Conservation (phyloP, 345 rosid species). For the Cardamine chenopodiifolia region DNA sequence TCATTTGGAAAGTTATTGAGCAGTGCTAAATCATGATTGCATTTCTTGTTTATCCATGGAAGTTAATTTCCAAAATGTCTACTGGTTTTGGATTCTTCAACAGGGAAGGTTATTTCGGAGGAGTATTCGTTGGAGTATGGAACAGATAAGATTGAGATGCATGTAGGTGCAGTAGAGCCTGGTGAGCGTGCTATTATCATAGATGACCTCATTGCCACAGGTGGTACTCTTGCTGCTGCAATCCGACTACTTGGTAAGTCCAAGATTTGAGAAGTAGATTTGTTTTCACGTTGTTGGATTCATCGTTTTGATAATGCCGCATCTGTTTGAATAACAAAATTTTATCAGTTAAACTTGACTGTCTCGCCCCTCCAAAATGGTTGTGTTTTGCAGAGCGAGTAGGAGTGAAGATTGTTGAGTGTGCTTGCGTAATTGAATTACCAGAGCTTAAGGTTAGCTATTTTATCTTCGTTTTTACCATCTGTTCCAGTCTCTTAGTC, state of each 20-base stretch:
- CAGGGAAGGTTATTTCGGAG: slow-evolving; percentile 89
- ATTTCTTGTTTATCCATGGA: neutral
- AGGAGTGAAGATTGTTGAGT: slow-evolving; percentile 84
- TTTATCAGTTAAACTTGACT: slow-evolving; percentile 1
- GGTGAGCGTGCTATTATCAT: slow-evolving; percentile 87
- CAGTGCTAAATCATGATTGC: neutral
- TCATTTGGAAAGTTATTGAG: neutral
- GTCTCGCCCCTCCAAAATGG: neutral
- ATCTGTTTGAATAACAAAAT: neutral
- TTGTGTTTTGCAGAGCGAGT: slow-evolving; percentile 71
- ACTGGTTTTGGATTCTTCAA: slow-evolving; percentile 16
- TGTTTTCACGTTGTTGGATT: neutral
- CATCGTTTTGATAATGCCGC: neutral
- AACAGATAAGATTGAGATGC: slow-evolving; percentile 93
- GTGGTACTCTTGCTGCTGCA: slow-evolving; percentile 93
- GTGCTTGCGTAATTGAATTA: slow-evolving; percentile 95
- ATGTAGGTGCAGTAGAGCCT: slow-evolving; percentile 89
- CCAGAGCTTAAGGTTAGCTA: slow-evolving; percentile 68
- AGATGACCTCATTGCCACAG: slow-evolving; percentile 97
- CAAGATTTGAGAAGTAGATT: neutral
- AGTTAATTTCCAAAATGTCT: neutral
- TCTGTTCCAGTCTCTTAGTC: neutral
- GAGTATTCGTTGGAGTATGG: slow-evolving; percentile 98
- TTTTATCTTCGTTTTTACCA: neutral
- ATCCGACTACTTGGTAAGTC: slow-evolving; percentile 83